These are phyloP conservation scores for Panaeolus cyanescens DNA, from an alignment of 768 basidiomycete genomes.

Conservation along the genomic window DNA sequence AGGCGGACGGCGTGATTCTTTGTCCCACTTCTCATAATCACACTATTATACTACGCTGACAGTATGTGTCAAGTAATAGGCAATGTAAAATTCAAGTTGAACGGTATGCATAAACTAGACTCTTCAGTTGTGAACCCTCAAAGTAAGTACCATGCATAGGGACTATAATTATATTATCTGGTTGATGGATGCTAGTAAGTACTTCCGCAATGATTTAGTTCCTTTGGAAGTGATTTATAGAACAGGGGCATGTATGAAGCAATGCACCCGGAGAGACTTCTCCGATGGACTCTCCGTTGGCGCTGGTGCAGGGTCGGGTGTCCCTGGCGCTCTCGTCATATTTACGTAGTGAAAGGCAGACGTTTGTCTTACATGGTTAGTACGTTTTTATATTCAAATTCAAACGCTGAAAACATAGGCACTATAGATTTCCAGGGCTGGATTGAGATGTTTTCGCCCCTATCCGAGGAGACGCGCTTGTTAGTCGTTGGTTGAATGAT, in stretches of 20 bases:
- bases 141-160: neutral
- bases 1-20: neutral
- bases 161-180: neutral
- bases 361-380: neutral
- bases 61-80: slow-evolving; percentile 1
- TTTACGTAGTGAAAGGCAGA: neutral
- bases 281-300: neutral
- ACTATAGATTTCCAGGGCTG: neutral
- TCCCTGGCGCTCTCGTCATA: neutral
- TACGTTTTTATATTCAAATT: neutral
- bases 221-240: neutral
- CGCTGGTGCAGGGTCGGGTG: neutral
- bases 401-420: neutral
- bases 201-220: neutral
- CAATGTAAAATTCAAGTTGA: neutral
- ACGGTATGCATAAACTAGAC: neutral
- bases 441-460: neutral
- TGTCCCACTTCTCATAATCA: neutral
- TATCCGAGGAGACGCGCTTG: slow-evolving; percentile 1
- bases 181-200: neutral
- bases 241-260: neutral
- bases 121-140: neutral
- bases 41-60: neutral
- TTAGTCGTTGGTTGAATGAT: neutral
- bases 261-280: slow-evolving; percentile 1